Evolutionary conservation across 1,284 basidiomycete genomes (phyloP), one percentile per base, ranked within the genome.

Genomic region (Fereydounia khargensis): DNA sequence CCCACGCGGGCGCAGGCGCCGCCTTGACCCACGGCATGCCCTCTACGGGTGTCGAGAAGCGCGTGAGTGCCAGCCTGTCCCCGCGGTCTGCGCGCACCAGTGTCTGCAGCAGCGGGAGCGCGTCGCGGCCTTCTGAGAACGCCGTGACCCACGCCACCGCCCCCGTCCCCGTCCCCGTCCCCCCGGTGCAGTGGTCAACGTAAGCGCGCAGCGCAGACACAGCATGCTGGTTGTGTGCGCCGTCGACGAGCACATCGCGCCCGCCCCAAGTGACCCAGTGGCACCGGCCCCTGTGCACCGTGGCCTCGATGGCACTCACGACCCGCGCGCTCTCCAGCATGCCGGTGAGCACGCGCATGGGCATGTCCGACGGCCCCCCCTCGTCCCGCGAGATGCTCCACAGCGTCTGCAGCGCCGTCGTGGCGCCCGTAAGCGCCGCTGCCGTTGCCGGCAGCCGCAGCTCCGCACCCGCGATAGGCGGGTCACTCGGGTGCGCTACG

Each of bases 221-320:
- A 0, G 91, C 91, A 5, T 88, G 85, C n/a, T 84, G 79, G 70
- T 99, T 99, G 75, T 99, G 95, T 1, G 95, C 94, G 3, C 95
- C 95, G 70, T 99, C 95, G 2, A 87, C 85, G 6, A 98, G 81
- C 32, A 62, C n/a, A n/a, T n/a, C n/a, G n/a, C n/a, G n/a, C n/a
- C n/a, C n/a, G n/a, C n/a, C n/a, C n/a, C n/a, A n/a, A n/a, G n/a
- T n/a, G n/a, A n/a, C n/a, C n/a, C n/a, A n/a, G n/a, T n/a, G n/a
- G n/a, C n/a, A n/a, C n/a, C n/a, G n/a, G n/a, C n/a, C n/a, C n/a
- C n/a, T n/a, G n/a, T n/a, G n/a, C n/a, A n/a, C n/a, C n/a, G n/a
- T n/a, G n/a, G n/a, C n/a, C n/a, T n/a, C n/a, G n/a, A n/a, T n/a
- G n/a, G n/a, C n/a, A n/a, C n/a, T n/a, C n/a, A n/a, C n/a, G n/a